Base-by-base conservation (phyloP, 1,284 basidiomycete genomes). In the Athelia psychrophila region DNA sequence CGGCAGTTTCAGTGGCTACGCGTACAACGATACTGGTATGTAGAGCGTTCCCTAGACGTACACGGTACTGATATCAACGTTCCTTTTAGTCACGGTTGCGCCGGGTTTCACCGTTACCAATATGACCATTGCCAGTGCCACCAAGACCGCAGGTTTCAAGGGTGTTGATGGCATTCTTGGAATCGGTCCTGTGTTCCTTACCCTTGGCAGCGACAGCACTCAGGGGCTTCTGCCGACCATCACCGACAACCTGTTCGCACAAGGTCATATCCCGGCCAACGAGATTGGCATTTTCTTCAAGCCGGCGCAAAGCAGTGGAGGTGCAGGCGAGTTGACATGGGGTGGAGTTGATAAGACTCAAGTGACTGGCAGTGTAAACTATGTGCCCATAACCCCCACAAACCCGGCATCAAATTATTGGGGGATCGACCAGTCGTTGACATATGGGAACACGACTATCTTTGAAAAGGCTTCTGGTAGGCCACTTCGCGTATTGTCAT, bases 351-450 rank as follows among this genome's bases (percentile, higher is more conserved):
- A 46, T 27, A 24, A n/a, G 20, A n/a, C 19, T 18, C 9, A 36
- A 40, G 49, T 18, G 8, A 33, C 47, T 9, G 25, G 27, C 23
- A 20, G 15, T 19, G 30, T 48, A 8, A 19, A 48, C 25, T 48
- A 48, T 49, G 44, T 50, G 15, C 49, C 52, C 32, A 33, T 56
- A 44, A 56, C 56, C 4, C 16, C 46, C 8, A 54, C 47, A 12
- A 27, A 45, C 3, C 55, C 55, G 13, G 53, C 55, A 6, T 25
- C 18, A n/a, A 42, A 42, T 2, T 56, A 49, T 47, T 56, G 55
- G 55, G 55, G 55, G 13, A 51, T 56, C 50, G 50, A 56, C 48
- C 51, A 55, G 51, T 23, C 23, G n/a, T 27, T 52, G 22, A 40
- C 30, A 16, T 52, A 50, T 24, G 47, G 51, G 20, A 27, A 8